phyloP scores from a whole-genome alignment of 2,329 filamentous ascomycete species.

The Ceratocystis alfenasii region DNA sequence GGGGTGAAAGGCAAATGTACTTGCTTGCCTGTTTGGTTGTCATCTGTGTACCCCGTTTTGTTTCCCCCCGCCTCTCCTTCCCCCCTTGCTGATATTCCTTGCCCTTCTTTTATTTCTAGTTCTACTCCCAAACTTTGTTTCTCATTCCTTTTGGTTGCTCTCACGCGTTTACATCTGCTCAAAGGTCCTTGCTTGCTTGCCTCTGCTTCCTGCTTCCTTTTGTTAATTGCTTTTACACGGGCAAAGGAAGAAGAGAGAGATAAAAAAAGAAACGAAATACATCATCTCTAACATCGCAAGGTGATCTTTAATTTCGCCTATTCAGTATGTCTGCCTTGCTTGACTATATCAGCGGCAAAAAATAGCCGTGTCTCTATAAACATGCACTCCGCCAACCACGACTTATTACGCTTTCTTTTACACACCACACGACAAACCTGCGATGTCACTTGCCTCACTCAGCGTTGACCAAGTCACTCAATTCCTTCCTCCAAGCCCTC shows the following conservation, averaged over 20 bases:
- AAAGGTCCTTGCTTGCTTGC: not conserved
- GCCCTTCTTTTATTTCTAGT: not conserved
- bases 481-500: not conserved
- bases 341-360: not conserved
- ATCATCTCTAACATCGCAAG: not conserved
- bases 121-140: not conserved
- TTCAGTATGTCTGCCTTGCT: not conserved
- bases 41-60: not conserved
- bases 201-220: not conserved
- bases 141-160: not conserved
- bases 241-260: not conserved
- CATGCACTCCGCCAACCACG: not conserved
- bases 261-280: not conserved
- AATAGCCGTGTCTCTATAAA: conserved; percentile 6
- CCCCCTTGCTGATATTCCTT: no score
- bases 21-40: not conserved
- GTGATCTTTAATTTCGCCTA: conserved; percentile 6
- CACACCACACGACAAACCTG: not conserved
- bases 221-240: not conserved
- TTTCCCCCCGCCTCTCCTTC: not conserved
- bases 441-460: conserved; percentile 1
- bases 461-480: not conserved
- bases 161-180: not conserved
- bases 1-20: no score
- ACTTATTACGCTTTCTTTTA: no score